Conservation (phyloP, 106 monocot species). For the Iris macrosiphon region DNA sequence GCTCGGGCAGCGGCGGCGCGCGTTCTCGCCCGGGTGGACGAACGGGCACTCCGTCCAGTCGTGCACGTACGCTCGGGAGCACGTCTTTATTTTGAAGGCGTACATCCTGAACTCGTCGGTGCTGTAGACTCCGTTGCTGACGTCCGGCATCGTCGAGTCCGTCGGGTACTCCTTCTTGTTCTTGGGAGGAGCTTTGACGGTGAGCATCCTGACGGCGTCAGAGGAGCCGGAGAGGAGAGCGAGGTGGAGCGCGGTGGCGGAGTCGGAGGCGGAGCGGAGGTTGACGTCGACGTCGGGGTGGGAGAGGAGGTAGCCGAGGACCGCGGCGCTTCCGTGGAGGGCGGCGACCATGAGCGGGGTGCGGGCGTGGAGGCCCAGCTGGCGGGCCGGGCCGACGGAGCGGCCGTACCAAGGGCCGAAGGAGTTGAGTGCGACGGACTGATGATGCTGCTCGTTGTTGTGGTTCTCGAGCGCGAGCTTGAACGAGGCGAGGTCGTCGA, state of each 20-base stretch:
- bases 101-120: constrained; percentile 98
- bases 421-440: constrained; percentile 1
- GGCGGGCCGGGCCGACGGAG: constrained; percentile 6
- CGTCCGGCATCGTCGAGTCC: constrained; percentile 73
- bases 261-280: constrained; percentile 31
- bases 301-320: constrained; percentile 46
- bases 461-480: constrained; percentile 28
- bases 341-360: constrained; percentile 79
- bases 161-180: constrained; percentile 80
- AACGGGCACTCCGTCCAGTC: constrained; percentile 99
- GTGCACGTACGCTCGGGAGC: constrained; percentile 89
- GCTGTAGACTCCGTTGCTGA: constrained; percentile 79
- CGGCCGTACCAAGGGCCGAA: constrained; percentile 60
- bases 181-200: constrained; percentile 4
- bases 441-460: too few species aligned
- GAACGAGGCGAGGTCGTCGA: constrained; percentile 55
- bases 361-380: constrained; percentile 34
- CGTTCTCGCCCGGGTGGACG: constrained; percentile 98
- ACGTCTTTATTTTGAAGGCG: constrained; percentile 85
- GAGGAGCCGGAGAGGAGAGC: constrained; percentile 27
- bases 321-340: constrained; percentile 57
- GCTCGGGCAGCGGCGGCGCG: constrained; percentile 65
- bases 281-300: constrained; percentile 38
- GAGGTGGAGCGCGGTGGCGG: constrained; percentile 15
- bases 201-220: too few species aligned